Base-by-base conservation (phyloP, 148 eudicot species). In the Euryodendron excelsum region DNA sequence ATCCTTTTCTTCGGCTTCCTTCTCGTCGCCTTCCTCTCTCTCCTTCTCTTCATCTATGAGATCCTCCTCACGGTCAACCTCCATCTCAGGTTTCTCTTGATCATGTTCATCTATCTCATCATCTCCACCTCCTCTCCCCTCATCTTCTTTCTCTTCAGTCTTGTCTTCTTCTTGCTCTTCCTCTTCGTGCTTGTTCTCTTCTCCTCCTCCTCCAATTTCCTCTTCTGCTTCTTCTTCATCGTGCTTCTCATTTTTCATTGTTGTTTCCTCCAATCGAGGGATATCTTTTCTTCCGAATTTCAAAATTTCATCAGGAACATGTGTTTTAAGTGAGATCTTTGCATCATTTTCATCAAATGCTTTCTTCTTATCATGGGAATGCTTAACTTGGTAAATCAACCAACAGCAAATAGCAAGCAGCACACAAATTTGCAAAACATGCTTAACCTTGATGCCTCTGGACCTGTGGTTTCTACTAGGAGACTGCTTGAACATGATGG, bases 341-440 rank as follows among this genome's bases (percentile, higher is more conserved):
- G 72, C 85, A 79, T 87, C 88, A 28, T 41, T 80, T 41, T 77
- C 85, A 61, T 89, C 97, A 79, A 90, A 90, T 81, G 86, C 91
- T 82, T 72, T 85, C 83, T 86, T 93, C 85, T 90, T 96, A 59
- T 95, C 97, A 73, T 85, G 93, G 58, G 98, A 95, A 82, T 85
- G 96, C 86, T 90, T 96, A 77, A 96, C 91, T 89, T 96, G 99
- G 86, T 90, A 93, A 71, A 93, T 59, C 73, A 96, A 84, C 99
- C 99, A 96, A 76, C 90, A 83, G 88, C 92, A 90, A 83, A 93
- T 84, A 74, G 90, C 93, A 84, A 96, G 74, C 78, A 96, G 84
- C 78, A 93, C 83, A 83, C 93, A 90, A n/a, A 91, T 81, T 83
- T 91, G 98, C 56, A 96, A 79, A 45, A 87, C 84, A 80, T 86